Base-by-base conservation (phyloP, 257 asterid species). In the Ilex aquifolium region DNA sequence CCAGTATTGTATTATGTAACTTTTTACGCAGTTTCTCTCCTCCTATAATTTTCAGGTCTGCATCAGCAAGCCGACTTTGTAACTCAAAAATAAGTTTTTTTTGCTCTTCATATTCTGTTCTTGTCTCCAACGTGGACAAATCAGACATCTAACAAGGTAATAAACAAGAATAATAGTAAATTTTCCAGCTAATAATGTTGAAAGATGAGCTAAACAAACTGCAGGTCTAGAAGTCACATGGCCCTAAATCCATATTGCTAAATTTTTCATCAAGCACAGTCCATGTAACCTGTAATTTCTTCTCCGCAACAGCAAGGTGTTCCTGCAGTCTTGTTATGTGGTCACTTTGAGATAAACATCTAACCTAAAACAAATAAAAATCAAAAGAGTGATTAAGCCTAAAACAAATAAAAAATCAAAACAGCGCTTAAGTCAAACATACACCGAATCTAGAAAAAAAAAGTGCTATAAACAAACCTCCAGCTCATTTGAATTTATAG, bases 1-100 rank as follows among this genome's bases (percentile, higher is more conserved):
- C 99, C 92, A 93, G 70, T 57, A 93, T 93, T 3, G 99, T 90
- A 78, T 93, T 93, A 55, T 93, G 99, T 58, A 90, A 68, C 73
- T 90, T 90, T 65, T 90, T 93, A 11, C 99, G 88, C 15, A 84
- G 81, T 60, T 80, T 76, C 72, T 88, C 97, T 65, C 97, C 97
- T 76, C 87, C 99, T 8, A 82, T 71, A 64, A 90, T 80, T 61
- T 90, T 90, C 16, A 56, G 54, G 57, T 93, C 99, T 27, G 99
- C 94, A 36, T 88, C 95, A 54, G 84, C 86, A 17, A 93, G 82
- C 13, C 95, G 95, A 62, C 29, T 79, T 39, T 79, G 80, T 56
- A 93, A 67, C 60, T 90, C 91, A 56, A 32, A 31, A 40, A 87
- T 79, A 44, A 76, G 52, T 40, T 73, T 61, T 62, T 80, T 78